Base-by-base conservation (phyloP, 441 rosid species). In the Pelargonium fulgidum region DNA sequence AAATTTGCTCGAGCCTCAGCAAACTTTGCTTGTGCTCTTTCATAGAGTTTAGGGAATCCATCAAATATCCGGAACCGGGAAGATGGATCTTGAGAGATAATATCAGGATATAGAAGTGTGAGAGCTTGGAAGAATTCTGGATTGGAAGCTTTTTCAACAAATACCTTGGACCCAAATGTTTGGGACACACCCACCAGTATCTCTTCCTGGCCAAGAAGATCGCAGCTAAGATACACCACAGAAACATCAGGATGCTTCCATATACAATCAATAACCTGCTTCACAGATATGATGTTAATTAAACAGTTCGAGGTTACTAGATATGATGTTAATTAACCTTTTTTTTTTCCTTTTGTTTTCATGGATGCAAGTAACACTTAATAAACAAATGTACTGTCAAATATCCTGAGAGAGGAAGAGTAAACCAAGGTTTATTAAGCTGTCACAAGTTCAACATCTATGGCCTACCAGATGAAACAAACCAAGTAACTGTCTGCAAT, bases 141-240 rank as follows among this genome's bases (percentile, higher is more conserved):
- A 78, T 80, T 80, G 24, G 79, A 75, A 67, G 75, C 83, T 69
- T 84, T 80, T 61, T 90, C 90, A 9, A 92, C 89, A 73, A 73
- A 89, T 52, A 92, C 87, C 82, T 89, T 87, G 78, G 93, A 84
- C 71, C 96, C 93, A 78, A 92, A 92, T 33, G 88, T 85, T 71
- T 63, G 72, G 3, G 82, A 90, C 12, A 92, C 89, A 41, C 72
- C 73, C 9, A 54, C 75, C 47, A 92, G 78, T 67, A 92, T 79
- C 73, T 87, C 96, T 77, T 90, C 98, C 80, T 90, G 98, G 73
- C 98, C 96, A 41, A 90, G 84, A 71, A 89, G 82, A 74, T 87
- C 87, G 26, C 91, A 85, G 20, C 92, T 84, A 78, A 92, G 84
- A 81, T 92, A 86, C 45, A 92, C 89, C 68, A 73, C 70, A 0